phyloP scores from a whole-genome alignment of 352 stramenopile genomes.

The Phytophthora melonis region DNA sequence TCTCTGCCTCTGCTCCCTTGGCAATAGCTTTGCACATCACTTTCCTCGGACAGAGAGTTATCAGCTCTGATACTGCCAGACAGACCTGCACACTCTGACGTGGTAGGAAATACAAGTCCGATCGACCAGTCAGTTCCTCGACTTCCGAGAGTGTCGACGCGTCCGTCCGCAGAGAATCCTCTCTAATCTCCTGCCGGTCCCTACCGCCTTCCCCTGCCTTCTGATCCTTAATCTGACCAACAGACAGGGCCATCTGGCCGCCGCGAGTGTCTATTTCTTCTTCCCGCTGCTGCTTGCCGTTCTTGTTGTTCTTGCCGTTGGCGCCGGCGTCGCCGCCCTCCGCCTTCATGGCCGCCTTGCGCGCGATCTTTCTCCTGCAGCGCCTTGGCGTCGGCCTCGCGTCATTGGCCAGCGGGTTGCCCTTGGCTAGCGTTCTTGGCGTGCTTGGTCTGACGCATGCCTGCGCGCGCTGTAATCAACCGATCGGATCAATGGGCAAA shows the following conservation, averaged over 20 bases:
- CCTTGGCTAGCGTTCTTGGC: slow-evolving; percentile 49
- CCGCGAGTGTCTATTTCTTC: slow-evolving; percentile 38
- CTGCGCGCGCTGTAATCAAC: slow-evolving; percentile 68
- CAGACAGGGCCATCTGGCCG: neutral
- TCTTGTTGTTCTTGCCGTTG: slow-evolving; percentile 49
- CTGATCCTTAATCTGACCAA: neutral
- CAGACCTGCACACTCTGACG: neutral
- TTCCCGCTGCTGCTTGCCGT: slow-evolving; percentile 37
- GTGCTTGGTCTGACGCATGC: slow-evolving; percentile 65
- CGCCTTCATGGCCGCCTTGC: slow-evolving; percentile 73
- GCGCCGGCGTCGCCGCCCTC: slow-evolving; percentile 46
- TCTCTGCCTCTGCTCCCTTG: slow-evolving; percentile 14
- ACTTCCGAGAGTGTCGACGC: neutral
- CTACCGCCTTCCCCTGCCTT: neutral
- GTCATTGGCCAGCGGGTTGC: slow-evolving; percentile 68
- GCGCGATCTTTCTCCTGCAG: slow-evolving; percentile 86
- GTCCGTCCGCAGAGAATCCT: slow-evolving; percentile 3
- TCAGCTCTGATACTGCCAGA: neutral
- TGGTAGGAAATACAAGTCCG: neutral
- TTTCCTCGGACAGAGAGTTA: neutral
- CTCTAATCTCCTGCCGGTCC: slow-evolving; percentile 17
- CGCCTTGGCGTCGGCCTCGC: slow-evolving; percentile 79
- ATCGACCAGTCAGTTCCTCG: neutral
- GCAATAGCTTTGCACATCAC: slow-evolving; percentile 15
- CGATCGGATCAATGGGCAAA: neutral